Percentiles rank a stretch among this genome's conserved stretches.
phyloP scores from a whole-genome alignment of 208 protist species.

The Tritrichomonas musculus region DNA sequence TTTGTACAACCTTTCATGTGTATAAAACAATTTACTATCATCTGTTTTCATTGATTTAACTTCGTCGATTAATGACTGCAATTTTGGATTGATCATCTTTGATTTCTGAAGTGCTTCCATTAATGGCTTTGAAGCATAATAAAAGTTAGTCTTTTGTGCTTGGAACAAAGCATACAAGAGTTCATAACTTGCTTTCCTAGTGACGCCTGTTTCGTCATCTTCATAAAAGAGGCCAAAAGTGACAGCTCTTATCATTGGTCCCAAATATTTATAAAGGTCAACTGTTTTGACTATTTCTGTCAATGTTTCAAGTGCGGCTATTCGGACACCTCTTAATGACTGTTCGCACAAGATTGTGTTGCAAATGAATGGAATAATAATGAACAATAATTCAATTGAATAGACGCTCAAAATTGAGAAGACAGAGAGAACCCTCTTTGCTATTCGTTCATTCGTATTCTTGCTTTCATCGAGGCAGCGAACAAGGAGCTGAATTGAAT shows the following conservation, averaged over 20 bases:
- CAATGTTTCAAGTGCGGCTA: neutral
- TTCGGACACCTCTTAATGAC: neutral
- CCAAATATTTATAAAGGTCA: neutral
- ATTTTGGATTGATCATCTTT: neutral
- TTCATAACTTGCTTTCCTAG: neutral
- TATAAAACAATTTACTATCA: neutral
- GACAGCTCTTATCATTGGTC: neutral
- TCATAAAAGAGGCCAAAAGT: neutral
- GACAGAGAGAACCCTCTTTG: neutral
- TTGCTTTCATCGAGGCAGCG: neutral
- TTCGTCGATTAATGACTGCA: neutral
- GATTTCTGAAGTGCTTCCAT: neutral
- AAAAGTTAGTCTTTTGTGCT: neutral
- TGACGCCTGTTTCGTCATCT: neutral
- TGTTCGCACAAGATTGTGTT: neutral
- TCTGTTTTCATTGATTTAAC: neutral
- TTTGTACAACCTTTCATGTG: neutral
- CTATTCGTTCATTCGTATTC: neutral
- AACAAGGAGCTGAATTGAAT: neutral
- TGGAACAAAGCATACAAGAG: neutral
- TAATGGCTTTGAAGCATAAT: neutral
- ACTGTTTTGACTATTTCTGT: neutral
- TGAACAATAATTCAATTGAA: neutral
- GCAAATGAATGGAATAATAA: neutral
- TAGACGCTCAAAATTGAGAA: neutral